A percentile compares a stretch with the other conserved stretches of the same genome.
Evolutionary conservation across 1,139 yeast genomes (phyloP).

Genomic region (Sugiyamaella novakii): DNA sequence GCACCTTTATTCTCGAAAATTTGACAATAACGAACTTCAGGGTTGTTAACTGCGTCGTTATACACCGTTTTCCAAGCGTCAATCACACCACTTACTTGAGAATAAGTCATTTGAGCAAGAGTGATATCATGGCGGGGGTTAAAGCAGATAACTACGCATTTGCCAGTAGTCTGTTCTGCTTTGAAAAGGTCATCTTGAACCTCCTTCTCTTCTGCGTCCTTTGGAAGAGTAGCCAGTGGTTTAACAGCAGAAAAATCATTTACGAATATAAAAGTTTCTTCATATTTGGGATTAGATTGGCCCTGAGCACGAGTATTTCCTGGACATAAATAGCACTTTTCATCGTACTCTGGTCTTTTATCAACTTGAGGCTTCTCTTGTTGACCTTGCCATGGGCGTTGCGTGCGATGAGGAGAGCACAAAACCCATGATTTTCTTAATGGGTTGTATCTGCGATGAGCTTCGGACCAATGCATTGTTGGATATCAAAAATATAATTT

Average conservation of each 20-base stretch:
- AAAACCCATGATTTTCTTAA: slow-evolving; percentile 63
- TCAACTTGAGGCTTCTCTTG: slow-evolving; percentile 54
- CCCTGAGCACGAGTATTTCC: slow-evolving; percentile 65
- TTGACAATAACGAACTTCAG: slow-evolving; percentile 60
- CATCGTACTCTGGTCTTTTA: slow-evolving; percentile 58
- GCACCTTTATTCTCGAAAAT: slow-evolving; percentile 78
- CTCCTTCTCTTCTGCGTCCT: slow-evolving; percentile 28
- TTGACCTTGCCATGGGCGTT: slow-evolving; percentile 83
- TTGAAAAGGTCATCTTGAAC: slow-evolving; percentile 52
- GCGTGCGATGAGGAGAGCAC: slow-evolving; percentile 77
- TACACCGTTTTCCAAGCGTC: slow-evolving; percentile 63
- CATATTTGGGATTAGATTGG: slow-evolving; percentile 59
- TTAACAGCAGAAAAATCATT: slow-evolving; percentile 76
- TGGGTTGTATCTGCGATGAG: slow-evolving; percentile 73
- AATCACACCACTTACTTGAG: slow-evolving; percentile 53
- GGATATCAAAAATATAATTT: too few relatives aligned
- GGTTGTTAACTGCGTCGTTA: slow-evolving; percentile 46
- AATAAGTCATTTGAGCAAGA: slow-evolving; percentile 59
- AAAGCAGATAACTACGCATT: slow-evolving; percentile 72
- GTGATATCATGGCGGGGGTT: slow-evolving; percentile 72
- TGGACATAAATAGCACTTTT: slow-evolving; percentile 73
- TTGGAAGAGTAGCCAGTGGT: slow-evolving; percentile 29
- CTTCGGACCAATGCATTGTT: slow-evolving; percentile 31
- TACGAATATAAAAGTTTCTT: slow-evolving; percentile 58
- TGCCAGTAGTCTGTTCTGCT: slow-evolving; percentile 65